A percentile compares a stretch with the other conserved stretches of the same genome.
phyloP scores from a whole-genome alignment of 768 basidiomycete species.

The Termitomyces sp. region DNA sequence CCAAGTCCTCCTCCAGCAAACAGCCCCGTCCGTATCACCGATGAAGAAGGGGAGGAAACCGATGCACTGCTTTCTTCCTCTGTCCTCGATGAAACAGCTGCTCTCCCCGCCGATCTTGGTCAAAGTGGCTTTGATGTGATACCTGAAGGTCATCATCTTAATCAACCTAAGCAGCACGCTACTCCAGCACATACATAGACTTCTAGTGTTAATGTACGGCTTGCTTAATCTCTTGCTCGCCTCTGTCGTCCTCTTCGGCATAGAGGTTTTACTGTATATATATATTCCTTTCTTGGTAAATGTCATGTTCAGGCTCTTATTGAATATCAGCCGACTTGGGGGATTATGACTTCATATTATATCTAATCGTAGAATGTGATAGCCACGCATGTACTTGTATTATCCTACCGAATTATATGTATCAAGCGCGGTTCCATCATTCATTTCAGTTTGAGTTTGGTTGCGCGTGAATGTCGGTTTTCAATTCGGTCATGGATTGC shows the following conservation, averaged over 20 bases:
- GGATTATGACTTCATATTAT: background rate
- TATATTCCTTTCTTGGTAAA: background rate
- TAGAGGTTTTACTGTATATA: background rate
- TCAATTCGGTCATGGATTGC: background rate
- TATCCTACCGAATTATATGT: background rate
- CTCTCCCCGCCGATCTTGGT: conserved; percentile 76
- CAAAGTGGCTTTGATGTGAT: conserved; percentile 81
- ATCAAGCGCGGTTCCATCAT: background rate
- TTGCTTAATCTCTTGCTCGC: background rate
- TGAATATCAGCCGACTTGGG: background rate
- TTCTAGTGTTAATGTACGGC: background rate
- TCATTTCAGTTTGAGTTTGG: background rate
- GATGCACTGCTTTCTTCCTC: conserved; percentile 41
- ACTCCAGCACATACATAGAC: conserved; percentile 1
- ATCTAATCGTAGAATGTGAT: background rate
- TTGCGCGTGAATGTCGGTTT: background rate
- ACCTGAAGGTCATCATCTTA: conserved; percentile 37
- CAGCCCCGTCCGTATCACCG: conserved; percentile 29
- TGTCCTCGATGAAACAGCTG: conserved; percentile 74
- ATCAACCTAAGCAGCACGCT: conserved; percentile 11
- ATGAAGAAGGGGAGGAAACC: conserved; percentile 59
- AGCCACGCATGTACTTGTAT: background rate
- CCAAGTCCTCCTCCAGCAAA: conserved; percentile 37
- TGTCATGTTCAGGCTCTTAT: background rate
- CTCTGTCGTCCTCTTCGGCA: background rate